These are phyloP conservation scores for Pseudopithomyces chartarum DNA, from an alignment of 2,329 filamentous ascomycete genomes.

Conservation along the genomic window DNA sequence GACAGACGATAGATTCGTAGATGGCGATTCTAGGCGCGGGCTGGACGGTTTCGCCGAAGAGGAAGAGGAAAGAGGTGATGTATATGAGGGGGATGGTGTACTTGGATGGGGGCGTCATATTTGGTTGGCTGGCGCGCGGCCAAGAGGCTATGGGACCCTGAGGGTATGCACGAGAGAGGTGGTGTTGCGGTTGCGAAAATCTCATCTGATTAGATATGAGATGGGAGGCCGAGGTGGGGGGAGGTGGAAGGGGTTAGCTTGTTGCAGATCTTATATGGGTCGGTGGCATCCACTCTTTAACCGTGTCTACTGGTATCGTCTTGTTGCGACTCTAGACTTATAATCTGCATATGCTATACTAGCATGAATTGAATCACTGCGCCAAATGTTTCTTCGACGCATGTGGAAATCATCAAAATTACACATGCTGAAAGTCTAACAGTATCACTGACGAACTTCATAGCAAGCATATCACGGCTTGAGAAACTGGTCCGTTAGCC, in stretches of 20 bases:
- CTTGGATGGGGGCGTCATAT: background rate
- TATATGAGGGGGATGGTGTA: slow-evolving; percentile 18
- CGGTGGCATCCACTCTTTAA: too few species aligned
- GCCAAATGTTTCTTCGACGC: too few species aligned
- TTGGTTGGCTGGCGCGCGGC: background rate
- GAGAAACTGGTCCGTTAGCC: too few species aligned
- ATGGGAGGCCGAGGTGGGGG: background rate
- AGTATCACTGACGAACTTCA: too few species aligned
- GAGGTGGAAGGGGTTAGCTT: background rate
- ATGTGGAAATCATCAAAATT: too few species aligned
- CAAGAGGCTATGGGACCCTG: background rate
- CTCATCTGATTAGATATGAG: slow-evolving; percentile 3
- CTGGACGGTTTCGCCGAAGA: slow-evolving; percentile 25
- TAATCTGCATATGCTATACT: too few species aligned
- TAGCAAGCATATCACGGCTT: too few species aligned
- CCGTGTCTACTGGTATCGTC: too few species aligned
- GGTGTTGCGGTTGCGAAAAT: background rate
- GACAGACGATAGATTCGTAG: slow-evolving; percentile 23
- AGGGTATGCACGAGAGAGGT: background rate
- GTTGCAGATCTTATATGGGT: background rate
- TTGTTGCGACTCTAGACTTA: too few species aligned
- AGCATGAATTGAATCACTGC: too few species aligned
- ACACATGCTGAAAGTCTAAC: too few species aligned
- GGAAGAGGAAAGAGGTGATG: slow-evolving; percentile 22
- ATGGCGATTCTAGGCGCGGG: slow-evolving; percentile 25